Evolutionary conservation across 1,139 yeast genomes (phyloP).

Genomic region (Lodderomyces oxycetoniae): DNA sequence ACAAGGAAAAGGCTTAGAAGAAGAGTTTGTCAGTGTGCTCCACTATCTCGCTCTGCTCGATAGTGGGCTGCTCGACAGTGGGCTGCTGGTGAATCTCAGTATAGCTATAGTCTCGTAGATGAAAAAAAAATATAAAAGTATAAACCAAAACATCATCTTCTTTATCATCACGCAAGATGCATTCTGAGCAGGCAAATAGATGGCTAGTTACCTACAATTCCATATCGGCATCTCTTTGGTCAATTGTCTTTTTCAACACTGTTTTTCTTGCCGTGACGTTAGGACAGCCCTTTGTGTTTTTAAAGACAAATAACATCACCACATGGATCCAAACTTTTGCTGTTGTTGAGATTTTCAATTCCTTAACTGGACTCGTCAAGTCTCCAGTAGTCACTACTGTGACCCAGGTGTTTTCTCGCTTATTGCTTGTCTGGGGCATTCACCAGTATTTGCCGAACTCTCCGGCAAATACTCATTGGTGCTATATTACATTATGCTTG

Average conservation of each 20-base stretch:
- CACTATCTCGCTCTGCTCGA: too few species aligned
- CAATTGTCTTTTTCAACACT: constrained; percentile 40
- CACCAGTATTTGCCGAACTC: constrained; percentile 68
- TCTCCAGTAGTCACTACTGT: constrained; percentile 81
- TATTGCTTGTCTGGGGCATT: constrained; percentile 80
- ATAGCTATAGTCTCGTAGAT: too few species aligned
- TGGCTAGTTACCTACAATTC: constrained; percentile 45
- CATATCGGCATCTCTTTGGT: constrained; percentile 43
- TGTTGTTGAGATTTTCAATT: constrained; percentile 72
- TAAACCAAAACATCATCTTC: too few species aligned
- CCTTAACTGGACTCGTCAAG: constrained; percentile 72
- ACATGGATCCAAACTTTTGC: constrained; percentile 81
- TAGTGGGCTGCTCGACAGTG: too few species aligned
- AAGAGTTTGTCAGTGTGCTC: too few species aligned
- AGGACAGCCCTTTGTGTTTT: constrained; percentile 60
- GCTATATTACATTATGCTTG: constrained; percentile 59
- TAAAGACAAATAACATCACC: constrained; percentile 54
- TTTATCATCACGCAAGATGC: neutral
- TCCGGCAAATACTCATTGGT: constrained; percentile 57
- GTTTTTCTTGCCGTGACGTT: constrained; percentile 29
- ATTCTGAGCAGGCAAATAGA: constrained; percentile 29
- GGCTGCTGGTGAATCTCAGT: too few species aligned
- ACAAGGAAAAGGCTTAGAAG: constrained; percentile 6
- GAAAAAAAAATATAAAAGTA: too few species aligned
- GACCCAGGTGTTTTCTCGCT: constrained; percentile 82